These are phyloP conservation scores for Lonicera japonica DNA, from an alignment of 129 eudicot genomes.

Conservation along the genomic window DNA sequence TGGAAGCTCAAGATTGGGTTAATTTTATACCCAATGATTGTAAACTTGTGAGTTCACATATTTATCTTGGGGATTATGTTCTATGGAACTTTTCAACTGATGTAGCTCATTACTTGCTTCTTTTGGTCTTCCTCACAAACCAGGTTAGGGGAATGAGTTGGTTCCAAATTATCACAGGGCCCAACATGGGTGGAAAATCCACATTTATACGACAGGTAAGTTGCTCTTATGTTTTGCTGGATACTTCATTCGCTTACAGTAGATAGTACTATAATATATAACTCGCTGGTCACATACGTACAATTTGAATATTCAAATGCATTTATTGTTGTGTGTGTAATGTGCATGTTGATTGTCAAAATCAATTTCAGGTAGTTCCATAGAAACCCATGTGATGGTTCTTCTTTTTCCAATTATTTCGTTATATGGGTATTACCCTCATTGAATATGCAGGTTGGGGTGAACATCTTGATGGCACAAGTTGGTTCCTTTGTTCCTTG, in stretches of 20 bases:
- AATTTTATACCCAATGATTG: conserved; percentile 95
- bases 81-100: background rate
- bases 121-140: conserved; percentile 8
- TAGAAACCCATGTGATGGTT: background rate
- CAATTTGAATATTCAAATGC: background rate
- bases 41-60: conserved; percentile 68
- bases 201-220: conserved; percentile 86
- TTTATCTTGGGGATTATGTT: conserved; percentile 6
- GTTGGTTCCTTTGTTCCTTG: conserved; percentile 97
- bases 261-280: background rate
- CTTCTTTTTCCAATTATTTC: background rate
- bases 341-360: background rate
- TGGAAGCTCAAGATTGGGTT: conserved; percentile 99
- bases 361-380: background rate
- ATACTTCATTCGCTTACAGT: background rate
- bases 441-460: conserved; percentile 61
- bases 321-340: background rate
- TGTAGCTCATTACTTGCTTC: conserved; percentile 11
- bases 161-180: conserved; percentile 98
- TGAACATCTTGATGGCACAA: conserved; percentile 96
- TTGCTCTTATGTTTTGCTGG: conserved; percentile 6
- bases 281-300: background rate
- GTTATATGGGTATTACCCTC: background rate
- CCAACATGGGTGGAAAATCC: conserved; percentile 99
- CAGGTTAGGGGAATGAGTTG: conserved; percentile 87